phyloP scores from a whole-genome alignment of 495 filamentous ascomycete species.

The Immersiella caudata region DNA sequence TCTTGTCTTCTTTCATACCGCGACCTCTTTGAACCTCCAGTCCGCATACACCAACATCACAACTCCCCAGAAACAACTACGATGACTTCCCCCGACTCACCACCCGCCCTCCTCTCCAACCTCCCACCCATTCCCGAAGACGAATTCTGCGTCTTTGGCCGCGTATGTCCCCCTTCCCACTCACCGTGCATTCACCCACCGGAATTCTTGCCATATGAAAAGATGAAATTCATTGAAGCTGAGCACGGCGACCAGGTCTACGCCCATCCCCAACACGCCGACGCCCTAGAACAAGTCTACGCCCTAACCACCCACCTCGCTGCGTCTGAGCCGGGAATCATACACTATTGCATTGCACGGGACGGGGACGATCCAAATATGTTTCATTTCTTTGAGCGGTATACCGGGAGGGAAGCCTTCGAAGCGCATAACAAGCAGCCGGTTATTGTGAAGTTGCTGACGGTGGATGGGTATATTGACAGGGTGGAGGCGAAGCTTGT shows the following conservation, averaged over 20 bases:
- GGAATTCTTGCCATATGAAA: too few species aligned
- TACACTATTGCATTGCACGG: conserved; percentile 40
- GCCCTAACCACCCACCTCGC: conserved; percentile 39
- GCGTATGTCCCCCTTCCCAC: neutral
- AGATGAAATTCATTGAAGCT: too few species aligned
- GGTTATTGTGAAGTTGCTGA: conserved; percentile 38
- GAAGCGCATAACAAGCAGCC: conserved; percentile 39
- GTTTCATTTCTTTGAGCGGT: conserved; percentile 46
- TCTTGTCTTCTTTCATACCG: too few species aligned
- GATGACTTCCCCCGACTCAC: neutral
- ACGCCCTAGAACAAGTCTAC: conserved; percentile 40
- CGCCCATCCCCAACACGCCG: conserved; percentile 41
- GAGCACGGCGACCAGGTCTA: too few species aligned
- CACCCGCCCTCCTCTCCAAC: neutral
- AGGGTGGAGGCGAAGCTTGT: conserved; percentile 36
- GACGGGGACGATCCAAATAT: conserved; percentile 34
- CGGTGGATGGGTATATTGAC: conserved; percentile 33
- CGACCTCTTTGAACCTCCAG: too few species aligned
- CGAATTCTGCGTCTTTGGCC: conserved; percentile 26
- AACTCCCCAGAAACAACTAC: too few species aligned
- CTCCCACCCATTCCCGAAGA: conserved; percentile 15
- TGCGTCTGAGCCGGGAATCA: conserved; percentile 35
- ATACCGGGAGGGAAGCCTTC: conserved; percentile 35
- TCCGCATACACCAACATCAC: too few species aligned
- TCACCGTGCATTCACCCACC: too few species aligned